These are phyloP conservation scores for Heracleum sosnowskyi DNA, from an alignment of 129 eudicot species.

Conservation along the genomic window DNA sequence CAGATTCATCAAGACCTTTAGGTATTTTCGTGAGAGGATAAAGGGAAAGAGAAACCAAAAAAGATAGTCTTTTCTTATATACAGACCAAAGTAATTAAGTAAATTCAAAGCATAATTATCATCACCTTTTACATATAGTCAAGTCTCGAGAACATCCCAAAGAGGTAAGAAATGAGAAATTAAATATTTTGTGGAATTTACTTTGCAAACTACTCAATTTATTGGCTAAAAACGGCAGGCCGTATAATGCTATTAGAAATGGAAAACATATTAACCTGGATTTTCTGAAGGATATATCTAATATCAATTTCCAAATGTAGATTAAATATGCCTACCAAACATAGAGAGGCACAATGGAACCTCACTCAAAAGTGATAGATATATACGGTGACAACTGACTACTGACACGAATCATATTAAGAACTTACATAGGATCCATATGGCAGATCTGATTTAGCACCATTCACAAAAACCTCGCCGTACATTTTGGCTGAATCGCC, in stretches of 20 bases:
- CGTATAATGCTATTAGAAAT: too few relatives aligned
- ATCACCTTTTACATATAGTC: neutral
- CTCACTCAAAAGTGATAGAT: neutral
- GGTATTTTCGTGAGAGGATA: neutral
- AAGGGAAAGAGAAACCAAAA: neutral
- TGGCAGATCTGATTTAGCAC: conserved; percentile 48
- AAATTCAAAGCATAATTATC: neutral
- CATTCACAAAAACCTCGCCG: conserved; percentile 83
- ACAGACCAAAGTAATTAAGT: neutral
- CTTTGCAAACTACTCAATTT: neutral
- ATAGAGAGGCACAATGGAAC: conserved; percentile 1
- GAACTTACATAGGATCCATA: conserved; percentile 84
- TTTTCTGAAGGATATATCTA: too few relatives aligned
- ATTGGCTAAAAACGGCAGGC: neutral
- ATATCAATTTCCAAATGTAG: neutral
- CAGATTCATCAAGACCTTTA: neutral
- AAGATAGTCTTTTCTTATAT: too few relatives aligned
- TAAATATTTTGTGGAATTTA: neutral
- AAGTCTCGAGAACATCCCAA: neutral
- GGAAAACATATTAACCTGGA: too few relatives aligned
- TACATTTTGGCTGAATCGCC: conserved; percentile 67
- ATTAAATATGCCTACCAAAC: neutral
- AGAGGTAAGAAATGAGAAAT: too few relatives aligned
- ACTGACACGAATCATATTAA: neutral
- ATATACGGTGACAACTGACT: neutral